phyloP scores from a whole-genome alignment of 192 early-diverging fungal species.

The Chytriomyces confervae region DNA sequence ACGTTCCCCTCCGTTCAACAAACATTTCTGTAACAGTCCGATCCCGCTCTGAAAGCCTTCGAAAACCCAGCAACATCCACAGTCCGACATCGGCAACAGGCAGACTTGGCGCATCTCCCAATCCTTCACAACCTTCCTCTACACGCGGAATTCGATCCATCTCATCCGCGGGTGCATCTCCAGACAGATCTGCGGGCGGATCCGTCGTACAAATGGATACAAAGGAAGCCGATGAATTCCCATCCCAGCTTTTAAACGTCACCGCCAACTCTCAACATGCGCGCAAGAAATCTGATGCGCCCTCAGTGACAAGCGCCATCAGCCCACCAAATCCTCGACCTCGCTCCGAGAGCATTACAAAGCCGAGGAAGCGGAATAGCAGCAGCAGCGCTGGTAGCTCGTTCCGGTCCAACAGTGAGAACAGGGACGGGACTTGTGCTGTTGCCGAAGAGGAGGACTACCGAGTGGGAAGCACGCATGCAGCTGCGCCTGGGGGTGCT shows the following conservation, averaged over 20 bases:
- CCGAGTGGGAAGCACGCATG: no score
- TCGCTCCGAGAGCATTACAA: neutral
- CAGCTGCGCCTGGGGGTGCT: no score
- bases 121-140: neutral
- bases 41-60: conserved; percentile 20
- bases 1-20: neutral
- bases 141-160: conserved; percentile 5
- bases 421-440: no score
- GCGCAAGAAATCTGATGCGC: neutral
- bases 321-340: neutral
- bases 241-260: no score
- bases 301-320: neutral
- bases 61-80: conserved; percentile 8
- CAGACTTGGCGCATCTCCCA: neutral
- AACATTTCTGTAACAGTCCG: conserved; percentile 9
- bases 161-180: neutral
- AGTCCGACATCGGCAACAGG: neutral
- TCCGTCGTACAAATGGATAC: no score
- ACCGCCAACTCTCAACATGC: no score
- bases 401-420: no score
- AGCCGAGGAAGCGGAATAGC: neutral
- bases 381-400: no score
- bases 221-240: no score
- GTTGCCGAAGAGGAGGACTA: no score
- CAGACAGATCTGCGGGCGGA: no score